Evolutionary conservation across 2,329 filamentous ascomycete genomes (phyloP).

Genomic region (Alternaria burnsii): DNA sequence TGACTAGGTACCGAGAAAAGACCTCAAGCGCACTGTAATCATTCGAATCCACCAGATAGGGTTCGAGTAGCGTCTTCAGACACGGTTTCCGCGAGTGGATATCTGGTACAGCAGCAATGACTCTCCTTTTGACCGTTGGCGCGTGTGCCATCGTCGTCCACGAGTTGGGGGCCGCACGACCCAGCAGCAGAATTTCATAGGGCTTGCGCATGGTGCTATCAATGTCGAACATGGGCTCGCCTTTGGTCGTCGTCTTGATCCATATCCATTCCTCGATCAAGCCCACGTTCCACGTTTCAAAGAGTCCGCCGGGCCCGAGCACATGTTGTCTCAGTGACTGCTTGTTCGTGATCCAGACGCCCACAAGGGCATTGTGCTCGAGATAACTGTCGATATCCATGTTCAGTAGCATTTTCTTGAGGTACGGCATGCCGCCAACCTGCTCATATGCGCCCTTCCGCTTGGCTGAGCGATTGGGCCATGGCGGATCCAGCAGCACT

Average conservation of each 20-base stretch:
- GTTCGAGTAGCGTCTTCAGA: slow-evolving; percentile 67
- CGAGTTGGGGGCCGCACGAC: slow-evolving; percentile 45
- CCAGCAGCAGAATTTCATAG: slow-evolving; percentile 77
- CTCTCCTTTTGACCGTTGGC: slow-evolving; percentile 57
- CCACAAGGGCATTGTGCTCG: slow-evolving; percentile 61
- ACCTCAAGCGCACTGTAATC: slow-evolving; percentile 73
- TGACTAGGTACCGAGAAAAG: slow-evolving; percentile 77
- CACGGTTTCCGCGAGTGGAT: slow-evolving; percentile 82
- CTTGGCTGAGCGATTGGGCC: slow-evolving; percentile 79
- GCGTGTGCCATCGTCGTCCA: slow-evolving; percentile 31
- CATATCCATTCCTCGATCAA: slow-evolving; percentile 77
- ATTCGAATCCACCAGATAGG: slow-evolving; percentile 56
- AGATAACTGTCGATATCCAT: slow-evolving; percentile 58
- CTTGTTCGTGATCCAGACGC: slow-evolving; percentile 82
- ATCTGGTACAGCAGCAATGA: slow-evolving; percentile 76
- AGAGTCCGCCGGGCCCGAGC: slow-evolving; percentile 66
- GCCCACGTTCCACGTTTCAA: slow-evolving; percentile 72
- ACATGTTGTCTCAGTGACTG: slow-evolving; percentile 62
- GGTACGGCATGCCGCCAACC: slow-evolving; percentile 56
- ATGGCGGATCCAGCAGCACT: slow-evolving; percentile 78
- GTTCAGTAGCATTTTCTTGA: slow-evolving; percentile 52
- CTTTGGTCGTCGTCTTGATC: slow-evolving; percentile 74
- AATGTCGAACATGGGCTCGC: slow-evolving; percentile 70
- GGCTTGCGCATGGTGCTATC: slow-evolving; percentile 74
- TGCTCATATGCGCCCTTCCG: slow-evolving; percentile 64